Conservation (phyloP, 768 basidiomycete species). For the Boletus vermiculosoides region DNA sequence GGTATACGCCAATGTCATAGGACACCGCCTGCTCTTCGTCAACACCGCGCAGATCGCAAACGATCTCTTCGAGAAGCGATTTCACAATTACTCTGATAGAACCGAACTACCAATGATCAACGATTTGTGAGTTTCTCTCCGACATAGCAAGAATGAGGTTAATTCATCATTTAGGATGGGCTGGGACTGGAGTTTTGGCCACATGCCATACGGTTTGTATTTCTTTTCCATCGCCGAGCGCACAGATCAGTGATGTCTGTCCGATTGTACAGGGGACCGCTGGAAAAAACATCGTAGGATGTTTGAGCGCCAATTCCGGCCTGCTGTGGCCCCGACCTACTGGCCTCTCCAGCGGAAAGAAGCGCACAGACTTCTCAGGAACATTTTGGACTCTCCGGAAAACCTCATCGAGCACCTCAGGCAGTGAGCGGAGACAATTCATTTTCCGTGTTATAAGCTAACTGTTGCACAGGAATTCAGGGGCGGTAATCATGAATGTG, state of each 20-base stretch:
- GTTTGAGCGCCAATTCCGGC: slow-evolving; percentile 53
- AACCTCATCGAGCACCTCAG: slow-evolving; percentile 49
- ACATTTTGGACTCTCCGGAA: slow-evolving; percentile 42
- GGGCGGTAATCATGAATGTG: slow-evolving; percentile 52
- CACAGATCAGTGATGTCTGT: not conserved
- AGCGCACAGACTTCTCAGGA: slow-evolving; percentile 44
- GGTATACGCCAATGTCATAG: slow-evolving; percentile 51
- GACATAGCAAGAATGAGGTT: not conserved
- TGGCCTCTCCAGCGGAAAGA: slow-evolving; percentile 48
- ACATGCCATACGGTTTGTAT: slow-evolving; percentile 49
- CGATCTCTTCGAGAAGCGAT: slow-evolving; percentile 58
- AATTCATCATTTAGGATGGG: slow-evolving; percentile 39
- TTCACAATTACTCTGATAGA: slow-evolving; percentile 56
- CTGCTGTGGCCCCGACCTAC: slow-evolving; percentile 39
- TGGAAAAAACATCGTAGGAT: slow-evolving; percentile 54
- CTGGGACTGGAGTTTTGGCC: slow-evolving; percentile 52
- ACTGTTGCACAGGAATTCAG: slow-evolving; percentile 41
- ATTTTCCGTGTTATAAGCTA: not conserved
- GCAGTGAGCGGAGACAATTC: slow-evolving; percentile 36
- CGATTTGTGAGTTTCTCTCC: slow-evolving; percentile 38
- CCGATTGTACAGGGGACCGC: slow-evolving; percentile 40
- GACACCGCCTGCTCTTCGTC: slow-evolving; percentile 47
- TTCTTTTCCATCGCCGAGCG: not conserved
- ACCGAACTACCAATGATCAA: slow-evolving; percentile 48
- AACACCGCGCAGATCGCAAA: slow-evolving; percentile 46